Evolutionary conservation across 2,329 filamentous ascomycete genomes (phyloP).

Genomic region (Septoria linicola): DNA sequence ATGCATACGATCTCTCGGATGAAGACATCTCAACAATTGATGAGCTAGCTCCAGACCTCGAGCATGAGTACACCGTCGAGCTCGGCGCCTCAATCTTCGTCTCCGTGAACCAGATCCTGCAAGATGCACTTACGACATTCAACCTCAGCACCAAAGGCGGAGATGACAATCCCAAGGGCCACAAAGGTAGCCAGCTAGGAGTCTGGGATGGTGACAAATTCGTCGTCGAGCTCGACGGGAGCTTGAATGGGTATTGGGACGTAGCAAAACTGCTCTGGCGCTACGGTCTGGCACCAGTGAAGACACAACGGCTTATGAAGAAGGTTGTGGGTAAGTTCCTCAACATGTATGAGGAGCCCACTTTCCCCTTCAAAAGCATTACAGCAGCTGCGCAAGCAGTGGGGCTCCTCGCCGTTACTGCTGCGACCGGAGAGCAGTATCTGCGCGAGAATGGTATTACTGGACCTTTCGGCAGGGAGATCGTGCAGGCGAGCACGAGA

Average conservation of each 20-base stretch:
- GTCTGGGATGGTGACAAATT: constrained; percentile 83
- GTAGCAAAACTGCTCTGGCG: constrained; percentile 76
- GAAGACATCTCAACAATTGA: constrained; percentile 51
- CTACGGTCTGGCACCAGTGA: constrained; percentile 77
- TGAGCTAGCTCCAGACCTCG: constrained; percentile 65
- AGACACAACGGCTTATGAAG: constrained; percentile 71
- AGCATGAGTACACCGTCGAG: constrained; percentile 62
- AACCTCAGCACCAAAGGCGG: constrained; percentile 55
- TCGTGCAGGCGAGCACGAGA: constrained; percentile 85
- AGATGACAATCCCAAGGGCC: constrained; percentile 45
- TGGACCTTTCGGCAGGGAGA: constrained; percentile 68
- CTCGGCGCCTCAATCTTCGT: constrained; percentile 93
- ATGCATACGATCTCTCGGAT: constrained; percentile 63
- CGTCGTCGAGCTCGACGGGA: constrained; percentile 59
- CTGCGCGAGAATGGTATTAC: constrained; percentile 67
- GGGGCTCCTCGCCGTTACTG: constrained; percentile 65
- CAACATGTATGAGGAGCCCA: constrained; percentile 73
- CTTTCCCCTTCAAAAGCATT: constrained; percentile 81
- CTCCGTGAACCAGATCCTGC: constrained; percentile 75
- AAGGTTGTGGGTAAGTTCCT: constrained; percentile 70
- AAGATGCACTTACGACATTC: constrained; percentile 69
- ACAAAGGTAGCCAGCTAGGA: constrained; percentile 60
- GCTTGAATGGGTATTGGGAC: constrained; percentile 72
- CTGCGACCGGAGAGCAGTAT: constrained; percentile 70
- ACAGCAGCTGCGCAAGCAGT: constrained; percentile 66